Evolutionary conservation across 106 monocot species (phyloP).

Genomic region (Dioscorea alata): DNA sequence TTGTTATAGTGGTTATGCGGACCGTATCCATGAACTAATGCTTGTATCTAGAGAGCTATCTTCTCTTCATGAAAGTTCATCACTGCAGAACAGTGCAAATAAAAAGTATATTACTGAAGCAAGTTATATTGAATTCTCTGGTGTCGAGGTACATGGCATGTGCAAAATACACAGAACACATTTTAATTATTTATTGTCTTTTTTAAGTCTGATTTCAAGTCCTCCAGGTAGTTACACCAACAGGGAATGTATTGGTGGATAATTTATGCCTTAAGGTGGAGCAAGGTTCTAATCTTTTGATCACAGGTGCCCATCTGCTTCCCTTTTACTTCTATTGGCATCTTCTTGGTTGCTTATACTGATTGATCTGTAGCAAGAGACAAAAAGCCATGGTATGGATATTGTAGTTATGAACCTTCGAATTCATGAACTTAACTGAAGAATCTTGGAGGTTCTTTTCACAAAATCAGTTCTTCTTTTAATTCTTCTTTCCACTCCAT

Average conservation of each 20-base stretch:
- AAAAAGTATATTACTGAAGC: slow-evolving; percentile 80
- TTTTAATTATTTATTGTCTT: neutral
- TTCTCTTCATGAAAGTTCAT: slow-evolving; percentile 35
- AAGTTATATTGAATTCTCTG: slow-evolving; percentile 86
- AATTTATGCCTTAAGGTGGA: slow-evolving; percentile 78
- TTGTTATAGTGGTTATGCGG: slow-evolving; percentile 87
- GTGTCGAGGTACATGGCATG: slow-evolving; percentile 63
- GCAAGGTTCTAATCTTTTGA: slow-evolving; percentile 96
- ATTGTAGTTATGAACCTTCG: too few species aligned
- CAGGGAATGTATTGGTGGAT: slow-evolving; percentile 85
- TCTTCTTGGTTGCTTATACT: too few species aligned
- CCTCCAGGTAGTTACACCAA: slow-evolving; percentile 93
- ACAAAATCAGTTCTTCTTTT: too few species aligned
- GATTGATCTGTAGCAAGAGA: too few species aligned
- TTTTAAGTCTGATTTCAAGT: slow-evolving; percentile 3
- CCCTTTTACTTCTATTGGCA: too few species aligned
- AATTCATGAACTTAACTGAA: too few species aligned
- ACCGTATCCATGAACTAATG: slow-evolving; percentile 91
- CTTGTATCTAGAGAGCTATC: slow-evolving; percentile 76
- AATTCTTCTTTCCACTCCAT: too few species aligned
- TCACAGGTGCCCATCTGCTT: slow-evolving; percentile 58
- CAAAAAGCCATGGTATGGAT: too few species aligned
- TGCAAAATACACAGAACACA: neutral
- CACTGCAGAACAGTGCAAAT: slow-evolving; percentile 32
- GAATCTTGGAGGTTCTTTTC: too few species aligned